Conservation (phyloP, 164 flowering plant genomes). For the Nymphaea thermarum region DNA sequence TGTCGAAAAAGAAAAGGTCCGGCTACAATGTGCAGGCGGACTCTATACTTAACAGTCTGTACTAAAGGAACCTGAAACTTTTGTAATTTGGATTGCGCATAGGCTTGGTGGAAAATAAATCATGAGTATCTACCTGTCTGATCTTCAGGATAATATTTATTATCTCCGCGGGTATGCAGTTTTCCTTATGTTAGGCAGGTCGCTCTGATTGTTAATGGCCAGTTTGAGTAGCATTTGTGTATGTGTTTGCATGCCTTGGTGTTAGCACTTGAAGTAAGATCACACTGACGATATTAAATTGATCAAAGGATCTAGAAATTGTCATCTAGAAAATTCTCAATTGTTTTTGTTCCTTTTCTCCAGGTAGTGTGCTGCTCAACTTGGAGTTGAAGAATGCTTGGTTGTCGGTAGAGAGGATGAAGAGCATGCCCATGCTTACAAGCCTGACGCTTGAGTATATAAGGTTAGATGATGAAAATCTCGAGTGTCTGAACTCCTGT, state of each 20-base stretch:
- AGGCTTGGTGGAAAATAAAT: not conserved
- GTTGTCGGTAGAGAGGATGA: constrained; percentile 41
- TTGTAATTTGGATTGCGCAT: not conserved
- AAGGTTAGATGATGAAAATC: constrained; percentile 41
- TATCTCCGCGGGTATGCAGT: not conserved
- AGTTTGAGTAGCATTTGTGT: not conserved
- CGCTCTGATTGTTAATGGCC: not conserved
- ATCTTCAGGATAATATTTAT: not conserved
- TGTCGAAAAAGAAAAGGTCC: too few species aligned
- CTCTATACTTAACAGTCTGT: too few species aligned
- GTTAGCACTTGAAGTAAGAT: too few species aligned
- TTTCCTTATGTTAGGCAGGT: not conserved
- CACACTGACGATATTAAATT: too few species aligned
- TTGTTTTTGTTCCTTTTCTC: constrained; percentile 1
- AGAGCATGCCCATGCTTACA: constrained; percentile 25
- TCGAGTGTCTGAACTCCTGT: constrained; percentile 25
- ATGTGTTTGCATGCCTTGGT: too few species aligned
- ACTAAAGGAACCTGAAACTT: not conserved
- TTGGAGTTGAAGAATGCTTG: constrained; percentile 40
- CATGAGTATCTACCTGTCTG: not conserved
- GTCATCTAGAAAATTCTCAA: too few species aligned
- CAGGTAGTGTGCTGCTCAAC: constrained; percentile 23
- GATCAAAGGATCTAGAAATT: too few species aligned
- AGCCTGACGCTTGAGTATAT: constrained; percentile 33
- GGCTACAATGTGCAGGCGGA: too few species aligned